phyloP scores from a whole-genome alignment of 176 grass and related monocot genomes.

The Triticum timopheevii region DNA sequence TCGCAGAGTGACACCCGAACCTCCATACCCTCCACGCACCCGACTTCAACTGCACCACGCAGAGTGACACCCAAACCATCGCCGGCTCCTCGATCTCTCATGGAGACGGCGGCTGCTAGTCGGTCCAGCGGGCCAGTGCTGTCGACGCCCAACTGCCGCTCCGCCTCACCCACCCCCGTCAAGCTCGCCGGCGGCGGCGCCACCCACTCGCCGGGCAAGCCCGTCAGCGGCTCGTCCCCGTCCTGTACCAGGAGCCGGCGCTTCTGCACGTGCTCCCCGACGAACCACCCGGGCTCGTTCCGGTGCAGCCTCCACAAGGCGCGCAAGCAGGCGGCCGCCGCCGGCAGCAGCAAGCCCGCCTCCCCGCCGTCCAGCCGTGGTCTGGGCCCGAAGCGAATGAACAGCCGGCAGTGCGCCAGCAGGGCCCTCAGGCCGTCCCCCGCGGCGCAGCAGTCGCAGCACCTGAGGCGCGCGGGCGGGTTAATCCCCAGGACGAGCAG shows the following conservation, averaged over 20 bases:
- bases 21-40: no score
- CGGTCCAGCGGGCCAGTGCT: no score
- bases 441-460: slow-evolving; percentile 52
- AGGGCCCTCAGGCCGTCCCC: slow-evolving; percentile 41
- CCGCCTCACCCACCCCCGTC: no score
- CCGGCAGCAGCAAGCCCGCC: no score
- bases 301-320: slow-evolving; percentile 62
- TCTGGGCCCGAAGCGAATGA: slow-evolving; percentile 36
- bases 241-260: neutral
- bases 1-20: no score
- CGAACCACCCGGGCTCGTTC: neutral
- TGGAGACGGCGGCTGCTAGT: no score
- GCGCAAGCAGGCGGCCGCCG: neutral
- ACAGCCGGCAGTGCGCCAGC: slow-evolving; percentile 53
- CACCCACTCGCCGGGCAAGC: neutral
- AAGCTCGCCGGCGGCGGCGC: no score
- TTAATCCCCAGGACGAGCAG: slow-evolving; percentile 34
- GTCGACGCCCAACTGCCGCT: no score
- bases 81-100: no score
- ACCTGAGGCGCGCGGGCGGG: slow-evolving; percentile 34
- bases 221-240: neutral
- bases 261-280: neutral
- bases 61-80: no score
- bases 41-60: no score
- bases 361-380: neutral